These are phyloP conservation scores for Pseudoneurospora amorphoporcata DNA, from an alignment of 495 filamentous ascomycete species.

Conservation along the genomic window DNA sequence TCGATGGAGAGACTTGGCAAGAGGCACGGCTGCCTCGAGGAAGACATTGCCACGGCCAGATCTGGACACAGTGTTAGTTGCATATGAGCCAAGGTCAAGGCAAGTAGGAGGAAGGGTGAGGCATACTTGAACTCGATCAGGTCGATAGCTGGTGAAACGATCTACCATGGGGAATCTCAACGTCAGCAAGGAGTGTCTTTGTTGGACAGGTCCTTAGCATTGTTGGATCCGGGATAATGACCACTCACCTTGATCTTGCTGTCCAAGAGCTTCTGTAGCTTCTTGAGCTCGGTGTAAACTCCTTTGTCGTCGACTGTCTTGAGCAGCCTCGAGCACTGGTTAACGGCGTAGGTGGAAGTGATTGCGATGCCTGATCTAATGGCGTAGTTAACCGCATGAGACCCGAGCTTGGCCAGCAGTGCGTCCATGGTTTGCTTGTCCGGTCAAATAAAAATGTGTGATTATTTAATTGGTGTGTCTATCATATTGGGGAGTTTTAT, in stretches of 20 bases:
- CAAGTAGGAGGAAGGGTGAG: neutral
- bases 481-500: neutral
- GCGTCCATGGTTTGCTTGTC: conserved; percentile 56
- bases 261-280: conserved; percentile 64
- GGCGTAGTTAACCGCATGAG: conserved; percentile 83
- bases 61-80: conserved; percentile 26
- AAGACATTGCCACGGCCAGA: conserved; percentile 92
- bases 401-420: conserved; percentile 55
- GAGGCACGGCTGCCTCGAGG: conserved; percentile 75
- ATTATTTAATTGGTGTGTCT: neutral
- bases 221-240: neutral
- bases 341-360: conserved; percentile 75
- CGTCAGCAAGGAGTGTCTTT: neutral
- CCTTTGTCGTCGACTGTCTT: conserved; percentile 59
- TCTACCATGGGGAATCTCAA: conserved; percentile 33
- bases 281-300: conserved; percentile 53
- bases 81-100: neutral
- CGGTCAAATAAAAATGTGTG: conserved; percentile 1
- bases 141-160: conserved; percentile 86
- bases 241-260: conserved; percentile 69
- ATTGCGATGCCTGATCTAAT: conserved; percentile 83
- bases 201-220: neutral
- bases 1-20: conserved; percentile 77
- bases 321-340: conserved; percentile 68
- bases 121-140: conserved; percentile 81